Conservation (phyloP, 345 rosid species). For the Theobroma cacao region DNA sequence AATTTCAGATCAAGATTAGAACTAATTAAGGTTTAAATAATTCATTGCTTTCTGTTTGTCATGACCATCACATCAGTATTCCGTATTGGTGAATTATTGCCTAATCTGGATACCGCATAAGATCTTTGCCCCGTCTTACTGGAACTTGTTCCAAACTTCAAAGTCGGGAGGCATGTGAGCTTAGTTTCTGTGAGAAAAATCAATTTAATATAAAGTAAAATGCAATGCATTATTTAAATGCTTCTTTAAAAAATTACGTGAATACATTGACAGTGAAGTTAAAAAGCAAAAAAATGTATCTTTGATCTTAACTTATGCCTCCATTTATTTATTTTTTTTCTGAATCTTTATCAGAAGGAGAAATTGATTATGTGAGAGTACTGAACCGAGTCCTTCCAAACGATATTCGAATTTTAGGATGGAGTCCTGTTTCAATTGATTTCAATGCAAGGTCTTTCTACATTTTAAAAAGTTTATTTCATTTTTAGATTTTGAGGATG, state of each 20-base stretch:
- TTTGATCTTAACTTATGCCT: constrained; percentile 11
- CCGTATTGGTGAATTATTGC: neutral
- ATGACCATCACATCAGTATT: neutral
- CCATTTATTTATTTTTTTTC: no score
- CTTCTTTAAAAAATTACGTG: neutral
- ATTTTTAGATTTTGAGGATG: neutral
- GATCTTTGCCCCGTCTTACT: neutral
- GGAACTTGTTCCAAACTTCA: neutral
- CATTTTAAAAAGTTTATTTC: constrained; percentile 10
- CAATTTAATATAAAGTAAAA: neutral
- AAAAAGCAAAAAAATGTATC: neutral
- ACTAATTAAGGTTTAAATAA: neutral
- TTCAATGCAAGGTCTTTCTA: constrained; percentile 83
- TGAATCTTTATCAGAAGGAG: constrained; percentile 44
- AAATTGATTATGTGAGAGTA: constrained; percentile 85
- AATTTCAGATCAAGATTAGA: neutral
- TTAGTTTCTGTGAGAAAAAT: neutral
- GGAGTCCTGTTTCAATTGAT: constrained; percentile 84
- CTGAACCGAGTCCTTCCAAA: constrained; percentile 87
- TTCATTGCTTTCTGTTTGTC: neutral
- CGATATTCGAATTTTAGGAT: constrained; percentile 83
- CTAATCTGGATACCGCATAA: neutral
- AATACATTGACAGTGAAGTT: constrained; percentile 9
- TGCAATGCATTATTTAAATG: neutral
- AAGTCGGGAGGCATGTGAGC: neutral